These are phyloP conservation scores for Vigna nakashimae DNA, from an alignment of 306 rosid genomes.

Conservation along the genomic window DNA sequence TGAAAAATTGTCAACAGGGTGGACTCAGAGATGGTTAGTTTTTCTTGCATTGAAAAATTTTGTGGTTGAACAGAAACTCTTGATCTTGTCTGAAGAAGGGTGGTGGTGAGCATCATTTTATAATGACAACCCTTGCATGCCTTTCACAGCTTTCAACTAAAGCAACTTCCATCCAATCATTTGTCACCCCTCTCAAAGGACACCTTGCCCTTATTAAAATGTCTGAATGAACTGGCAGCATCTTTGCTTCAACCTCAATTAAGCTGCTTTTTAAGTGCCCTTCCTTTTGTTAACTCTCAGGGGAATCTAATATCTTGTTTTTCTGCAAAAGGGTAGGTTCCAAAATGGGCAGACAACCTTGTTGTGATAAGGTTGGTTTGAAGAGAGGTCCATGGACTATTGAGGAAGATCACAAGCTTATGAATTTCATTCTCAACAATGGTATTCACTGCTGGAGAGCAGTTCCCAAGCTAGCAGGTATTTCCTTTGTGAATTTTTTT, in stretches of 20 bases:
- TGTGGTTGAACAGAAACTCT: constrained; percentile 41
- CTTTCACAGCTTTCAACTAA: constrained; percentile 50
- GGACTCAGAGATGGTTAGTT: constrained; percentile 55
- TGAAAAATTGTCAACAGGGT: constrained; percentile 52
- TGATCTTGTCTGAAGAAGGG: constrained; percentile 49
- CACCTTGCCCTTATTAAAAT: constrained; percentile 58
- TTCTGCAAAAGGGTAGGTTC: background rate
- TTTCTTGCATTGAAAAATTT: constrained; percentile 4
- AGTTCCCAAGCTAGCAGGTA: constrained; percentile 99
- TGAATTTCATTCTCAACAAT: constrained; percentile 88
- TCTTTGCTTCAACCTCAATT: constrained; percentile 70
- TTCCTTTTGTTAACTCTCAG: constrained; percentile 11
- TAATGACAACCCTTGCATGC: constrained; percentile 54
- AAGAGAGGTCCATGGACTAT: constrained; percentile 98
- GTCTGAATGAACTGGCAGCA: constrained; percentile 89
- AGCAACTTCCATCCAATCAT: constrained; percentile 77
- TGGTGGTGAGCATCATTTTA: constrained; percentile 52
- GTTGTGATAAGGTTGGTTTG: constrained; percentile 92
- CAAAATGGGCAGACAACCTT: constrained; percentile 93
- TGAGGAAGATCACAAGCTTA: constrained; percentile 92
- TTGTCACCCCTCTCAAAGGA: constrained; percentile 76
- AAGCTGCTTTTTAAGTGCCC: constrained; percentile 62
- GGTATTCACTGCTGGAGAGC: constrained; percentile 96
- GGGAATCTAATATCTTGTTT: constrained; percentile 30
- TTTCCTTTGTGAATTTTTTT: background rate